Base-by-base conservation (phyloP, 495 filamentous ascomycete species). In the Aspergillus heteromorphus region DNA sequence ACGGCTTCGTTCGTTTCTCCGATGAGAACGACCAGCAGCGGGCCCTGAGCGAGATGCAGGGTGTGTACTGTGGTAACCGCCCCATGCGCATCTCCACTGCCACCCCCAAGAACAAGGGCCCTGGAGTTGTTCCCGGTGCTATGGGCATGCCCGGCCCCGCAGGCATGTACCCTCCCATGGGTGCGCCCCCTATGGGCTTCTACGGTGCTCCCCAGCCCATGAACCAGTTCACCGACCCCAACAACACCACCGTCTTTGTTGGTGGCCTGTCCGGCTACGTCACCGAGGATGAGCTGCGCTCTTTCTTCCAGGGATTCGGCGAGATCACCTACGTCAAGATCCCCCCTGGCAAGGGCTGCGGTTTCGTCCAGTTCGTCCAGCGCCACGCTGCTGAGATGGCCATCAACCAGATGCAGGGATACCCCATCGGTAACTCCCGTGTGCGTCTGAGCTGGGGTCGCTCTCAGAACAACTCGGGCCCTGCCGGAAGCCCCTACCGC, bases 261-360 rank as follows among this genome's bases (percentile, higher is more conserved):
- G 93, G 93, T 61, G 93, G 93, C 42, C 84, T 99, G 2, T 97
- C 92, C 30, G 93, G 93, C 49, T 99, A 99, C 67, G 93, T 99
- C 47, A 99, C 93, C 53, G 93, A 99, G 77, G 93, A 99, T 68
- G 93, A 99, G 77, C 88, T 99, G 21, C 88, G 93, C 49, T 97
- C 92, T 9, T 99, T 99, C 81, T 99, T 99, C 86, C 93, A 99
- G 68, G 93, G 93, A 51, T 99, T 99, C 65, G 93, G 93, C 47
- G 93, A 98, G 65, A 99, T 99, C 71, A 99, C 93, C 65, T 99
- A 99, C 72, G 93, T 99, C 76, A 99, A 99, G 83, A 99, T 99
- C 58, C 93, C 93, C 40, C 93, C 95, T 29, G 93, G 93, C 66
- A 99, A 99, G 82, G 93, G 93, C 58, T 99, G 93, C 65, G 93